A percentile compares a stretch with the other conserved stretches of the same genome.
Conservation (phyloP, 2,329 filamentous ascomycete genomes). For the Fusarium sp. region DNA sequence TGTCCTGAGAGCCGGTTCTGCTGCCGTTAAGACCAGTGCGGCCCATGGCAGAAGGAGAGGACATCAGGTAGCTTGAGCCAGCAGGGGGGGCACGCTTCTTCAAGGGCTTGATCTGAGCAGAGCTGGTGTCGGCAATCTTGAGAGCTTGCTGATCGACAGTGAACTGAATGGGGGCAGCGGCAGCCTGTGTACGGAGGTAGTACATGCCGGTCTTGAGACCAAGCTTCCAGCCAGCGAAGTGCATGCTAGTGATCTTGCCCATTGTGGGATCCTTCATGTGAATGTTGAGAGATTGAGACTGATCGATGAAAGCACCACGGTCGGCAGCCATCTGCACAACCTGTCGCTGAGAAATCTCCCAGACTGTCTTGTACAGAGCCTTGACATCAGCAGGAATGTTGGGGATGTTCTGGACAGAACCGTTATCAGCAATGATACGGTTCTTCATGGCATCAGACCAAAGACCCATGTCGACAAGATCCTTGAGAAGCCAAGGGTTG, state of each 20-base stretch:
- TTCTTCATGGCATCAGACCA: constrained; percentile 99
- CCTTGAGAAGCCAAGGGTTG: constrained; percentile 98
- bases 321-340: constrained; percentile 99
- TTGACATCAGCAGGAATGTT: constrained; percentile 98
- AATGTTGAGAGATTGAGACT: constrained; percentile 99
- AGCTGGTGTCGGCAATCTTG: constrained; percentile 84
- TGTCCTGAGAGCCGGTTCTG: constrained; percentile 62
- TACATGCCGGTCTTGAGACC: constrained; percentile 99
- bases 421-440: constrained; percentile 96
- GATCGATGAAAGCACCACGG: constrained; percentile 97
- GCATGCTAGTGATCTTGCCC: constrained; percentile 99
- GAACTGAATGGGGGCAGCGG: constrained; percentile 97
- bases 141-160: constrained; percentile 97
- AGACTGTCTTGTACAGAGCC: constrained; percentile 98
- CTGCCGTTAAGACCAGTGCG: constrained; percentile 71
- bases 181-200: constrained; percentile 98
- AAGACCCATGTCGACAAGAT: constrained; percentile 95
- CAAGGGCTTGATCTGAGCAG: constrained; percentile 71
- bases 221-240: constrained; percentile 99
- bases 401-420: constrained; percentile 95
- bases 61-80: constrained; percentile 60
- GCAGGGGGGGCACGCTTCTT: constrained; percentile 78
- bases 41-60: constrained; percentile 72
- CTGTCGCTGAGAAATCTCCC: constrained; percentile 96
- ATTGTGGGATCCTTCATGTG: constrained; percentile 99